phyloP scores from a whole-genome alignment of 1,139 yeast species.

The Pneumocystis canis region DNA sequence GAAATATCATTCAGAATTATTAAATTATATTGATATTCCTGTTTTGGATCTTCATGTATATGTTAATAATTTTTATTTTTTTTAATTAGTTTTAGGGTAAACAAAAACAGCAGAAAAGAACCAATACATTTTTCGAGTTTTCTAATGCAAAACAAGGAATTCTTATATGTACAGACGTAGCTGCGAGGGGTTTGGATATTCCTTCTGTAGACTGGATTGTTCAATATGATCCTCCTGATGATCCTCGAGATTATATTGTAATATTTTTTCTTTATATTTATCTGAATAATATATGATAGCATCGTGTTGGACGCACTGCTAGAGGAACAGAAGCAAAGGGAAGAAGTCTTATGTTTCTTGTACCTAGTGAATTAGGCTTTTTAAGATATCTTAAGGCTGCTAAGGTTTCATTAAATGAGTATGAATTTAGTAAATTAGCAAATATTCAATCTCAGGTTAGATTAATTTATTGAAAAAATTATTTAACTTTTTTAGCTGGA shows the following conservation, averaged over 20 bases:
- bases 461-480: neutral
- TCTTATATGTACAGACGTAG: constrained; percentile 89
- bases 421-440: constrained; percentile 88
- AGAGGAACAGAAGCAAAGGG: constrained; percentile 75
- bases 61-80: neutral
- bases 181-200: constrained; percentile 94
- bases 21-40: constrained; percentile 90
- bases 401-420: constrained; percentile 90
- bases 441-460: constrained; percentile 68
- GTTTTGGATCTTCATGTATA: constrained; percentile 75
- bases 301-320: constrained; percentile 96
- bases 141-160: constrained; percentile 93
- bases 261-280: neutral
- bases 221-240: constrained; percentile 97
- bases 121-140: constrained; percentile 93
- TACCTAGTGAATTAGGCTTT: constrained; percentile 89
- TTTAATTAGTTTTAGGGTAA: constrained; percentile 33
- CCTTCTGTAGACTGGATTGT: constrained; percentile 97
- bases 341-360: constrained; percentile 82
- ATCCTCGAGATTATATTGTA: constrained; percentile 82
- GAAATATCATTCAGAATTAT: constrained; percentile 82
- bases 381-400: constrained; percentile 89
- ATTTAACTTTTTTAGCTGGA: constrained; percentile 32
- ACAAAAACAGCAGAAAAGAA: constrained; percentile 95
- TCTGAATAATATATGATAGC: constrained; percentile 22